These are phyloP conservation scores for Cyphellophora europaea DNA, from an alignment of 2,329 filamentous ascomycete genomes.

Conservation along the genomic window DNA sequence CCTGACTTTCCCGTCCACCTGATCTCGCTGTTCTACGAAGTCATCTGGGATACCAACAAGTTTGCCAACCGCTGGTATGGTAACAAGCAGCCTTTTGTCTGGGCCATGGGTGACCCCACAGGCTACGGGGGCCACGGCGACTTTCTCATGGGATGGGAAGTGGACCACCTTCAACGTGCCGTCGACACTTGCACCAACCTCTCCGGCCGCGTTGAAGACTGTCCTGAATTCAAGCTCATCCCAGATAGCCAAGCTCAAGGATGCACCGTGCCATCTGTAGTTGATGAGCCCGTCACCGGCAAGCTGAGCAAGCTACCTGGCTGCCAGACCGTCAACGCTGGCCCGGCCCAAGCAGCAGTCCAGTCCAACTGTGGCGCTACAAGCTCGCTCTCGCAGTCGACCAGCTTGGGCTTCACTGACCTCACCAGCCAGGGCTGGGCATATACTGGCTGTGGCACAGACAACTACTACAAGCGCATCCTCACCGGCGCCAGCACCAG, in stretches of 20 bases:
- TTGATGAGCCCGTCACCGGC: conserved; percentile 23
- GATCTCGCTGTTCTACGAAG: conserved; percentile 52
- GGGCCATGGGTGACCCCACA: conserved; percentile 38
- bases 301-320: conserved; percentile 17
- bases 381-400: conserved; percentile 24
- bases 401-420: conserved; percentile 34
- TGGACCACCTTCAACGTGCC: conserved; percentile 53
- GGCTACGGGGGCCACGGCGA: conserved; percentile 50
- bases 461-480: conserved; percentile 30
- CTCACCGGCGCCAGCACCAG: conserved; percentile 18
- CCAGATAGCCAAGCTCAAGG: conserved; percentile 42
- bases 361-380: conserved; percentile 27
- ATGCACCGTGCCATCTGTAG: conserved; percentile 38
- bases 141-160: conserved; percentile 66
- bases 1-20: conserved; percentile 43
- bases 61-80: conserved; percentile 41
- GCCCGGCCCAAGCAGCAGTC: conserved; percentile 14
- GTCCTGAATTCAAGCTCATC: conserved; percentile 48
- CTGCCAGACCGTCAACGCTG: conserved; percentile 20
- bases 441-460: conserved; percentile 52
- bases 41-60: conserved; percentile 44
- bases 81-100: conserved; percentile 30
- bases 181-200: conserved; percentile 58
- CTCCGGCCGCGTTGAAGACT: conserved; percentile 52
- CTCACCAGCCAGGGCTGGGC: conserved; percentile 44